phyloP scores from a whole-genome alignment of 257 asterid genomes.

The Solanum chaucha region DNA sequence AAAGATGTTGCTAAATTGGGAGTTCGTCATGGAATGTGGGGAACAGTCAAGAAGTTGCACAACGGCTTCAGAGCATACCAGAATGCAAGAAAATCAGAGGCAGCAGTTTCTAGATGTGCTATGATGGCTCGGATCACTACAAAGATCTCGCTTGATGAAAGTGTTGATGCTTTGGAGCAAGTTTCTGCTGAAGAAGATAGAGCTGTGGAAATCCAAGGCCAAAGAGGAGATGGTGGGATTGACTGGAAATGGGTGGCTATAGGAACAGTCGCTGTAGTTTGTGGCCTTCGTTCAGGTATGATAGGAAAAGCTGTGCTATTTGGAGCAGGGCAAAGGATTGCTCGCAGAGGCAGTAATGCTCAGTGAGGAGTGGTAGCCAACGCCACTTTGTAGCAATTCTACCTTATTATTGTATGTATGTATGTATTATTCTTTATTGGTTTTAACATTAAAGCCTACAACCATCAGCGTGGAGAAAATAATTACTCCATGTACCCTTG shows the following conservation, averaged over 20 bases:
- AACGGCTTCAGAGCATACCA: conserved; percentile 79
- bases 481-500: background rate
- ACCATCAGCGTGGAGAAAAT: background rate
- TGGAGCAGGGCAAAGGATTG: conserved; percentile 59
- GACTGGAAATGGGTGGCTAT: conserved; percentile 35
- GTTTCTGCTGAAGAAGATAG: conserved; percentile 17
- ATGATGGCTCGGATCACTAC: conserved; percentile 31
- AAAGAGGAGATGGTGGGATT: conserved; percentile 6
- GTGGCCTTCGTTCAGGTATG: conserved; percentile 62
- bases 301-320: conserved; percentile 55
- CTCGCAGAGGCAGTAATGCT: conserved; percentile 30
- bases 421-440: background rate
- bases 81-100: conserved; percentile 19
- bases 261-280: conserved; percentile 53
- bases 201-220: conserved; percentile 50
- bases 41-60: conserved; percentile 86
- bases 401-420: background rate
- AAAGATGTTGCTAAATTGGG: conserved; percentile 89
- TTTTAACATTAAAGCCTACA: background rate
- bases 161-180: conserved; percentile 10
- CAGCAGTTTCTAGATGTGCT: conserved; percentile 23
- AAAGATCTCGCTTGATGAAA: conserved; percentile 10
- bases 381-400: background rate
- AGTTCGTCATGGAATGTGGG: conserved; percentile 99
- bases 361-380: background rate